Conservation (phyloP, 495 filamentous ascomycete species). For the Penicillium egyptiacum region DNA sequence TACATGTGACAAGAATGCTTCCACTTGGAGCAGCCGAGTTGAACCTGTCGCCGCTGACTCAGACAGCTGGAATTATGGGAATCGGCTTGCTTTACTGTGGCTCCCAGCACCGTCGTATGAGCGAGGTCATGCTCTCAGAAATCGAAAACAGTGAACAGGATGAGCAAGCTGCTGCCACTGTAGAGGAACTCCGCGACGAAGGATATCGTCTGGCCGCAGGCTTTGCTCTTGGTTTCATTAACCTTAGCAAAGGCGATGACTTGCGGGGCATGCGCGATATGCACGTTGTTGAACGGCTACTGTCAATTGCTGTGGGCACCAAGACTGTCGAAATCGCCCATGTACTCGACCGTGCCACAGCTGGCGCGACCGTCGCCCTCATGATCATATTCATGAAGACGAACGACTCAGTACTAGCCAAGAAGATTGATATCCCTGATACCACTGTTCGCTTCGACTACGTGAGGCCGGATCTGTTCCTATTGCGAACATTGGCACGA, state of each 20-base stretch:
- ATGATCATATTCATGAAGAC: slow-evolving; percentile 99
- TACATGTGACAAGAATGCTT: slow-evolving; percentile 95
- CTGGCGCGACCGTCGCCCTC: slow-evolving; percentile 84
- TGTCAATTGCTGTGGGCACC: slow-evolving; percentile 78
- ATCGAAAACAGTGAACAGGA: slow-evolving; percentile 81
- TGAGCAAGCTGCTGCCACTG: slow-evolving; percentile 57
- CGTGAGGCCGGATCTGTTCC: slow-evolving; percentile 86
- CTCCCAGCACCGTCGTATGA: slow-evolving; percentile 97
- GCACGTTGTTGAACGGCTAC: slow-evolving; percentile 83
- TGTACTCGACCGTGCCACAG: slow-evolving; percentile 86
- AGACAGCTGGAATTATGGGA: slow-evolving; percentile 96
- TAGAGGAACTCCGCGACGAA: slow-evolving; percentile 81
- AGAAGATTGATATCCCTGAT: slow-evolving; percentile 91
- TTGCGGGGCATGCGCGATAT: slow-evolving; percentile 90
- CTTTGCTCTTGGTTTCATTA: slow-evolving; percentile 92
- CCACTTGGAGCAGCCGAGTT: slow-evolving; percentile 89
- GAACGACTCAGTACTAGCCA: slow-evolving; percentile 80
- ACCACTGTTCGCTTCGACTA: slow-evolving; percentile 90
- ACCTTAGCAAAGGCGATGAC: slow-evolving; percentile 85
- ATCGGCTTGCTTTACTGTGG: slow-evolving; percentile 93
- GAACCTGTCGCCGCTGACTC: slow-evolving; percentile 89
- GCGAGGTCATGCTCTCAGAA: slow-evolving; percentile 96
- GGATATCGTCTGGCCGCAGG: slow-evolving; percentile 92
- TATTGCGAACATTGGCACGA: slow-evolving; percentile 85
- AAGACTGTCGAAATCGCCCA: slow-evolving; percentile 88